Conservation (phyloP, 2,329 filamentous ascomycete genomes). For the Aspergillus sp. region DNA sequence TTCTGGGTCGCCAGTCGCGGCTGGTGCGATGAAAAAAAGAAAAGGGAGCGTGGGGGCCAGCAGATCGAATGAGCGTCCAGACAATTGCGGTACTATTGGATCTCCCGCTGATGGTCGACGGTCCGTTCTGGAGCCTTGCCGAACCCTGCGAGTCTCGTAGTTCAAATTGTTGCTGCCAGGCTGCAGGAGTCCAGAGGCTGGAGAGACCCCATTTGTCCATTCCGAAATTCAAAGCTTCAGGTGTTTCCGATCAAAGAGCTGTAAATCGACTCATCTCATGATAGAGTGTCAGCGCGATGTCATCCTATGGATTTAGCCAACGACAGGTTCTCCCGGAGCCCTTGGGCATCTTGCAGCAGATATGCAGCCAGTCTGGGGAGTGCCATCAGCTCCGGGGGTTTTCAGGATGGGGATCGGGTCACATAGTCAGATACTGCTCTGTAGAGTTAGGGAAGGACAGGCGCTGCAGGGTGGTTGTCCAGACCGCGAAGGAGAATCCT, state of each 20-base stretch:
- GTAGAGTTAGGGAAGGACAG: not conserved
- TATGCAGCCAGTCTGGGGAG: constrained; percentile 16
- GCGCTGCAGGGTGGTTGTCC: constrained; percentile 9
- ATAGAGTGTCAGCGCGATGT: not conserved
- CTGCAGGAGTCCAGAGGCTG: not conserved
- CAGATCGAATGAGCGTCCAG: constrained; percentile 10
- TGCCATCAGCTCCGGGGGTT: constrained; percentile 14
- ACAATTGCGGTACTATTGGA: constrained; percentile 16
- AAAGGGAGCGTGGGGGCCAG: constrained; percentile 13
- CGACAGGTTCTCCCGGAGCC: constrained; percentile 6
- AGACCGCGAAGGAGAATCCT: not conserved
- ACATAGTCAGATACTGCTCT: not conserved
- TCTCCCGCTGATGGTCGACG: constrained; percentile 13
- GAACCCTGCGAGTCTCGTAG: constrained; percentile 6
- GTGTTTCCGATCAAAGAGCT: not conserved
- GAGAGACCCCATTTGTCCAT: too few species aligned
- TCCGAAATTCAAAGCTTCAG: not conserved
- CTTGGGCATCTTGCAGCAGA: constrained; percentile 17
- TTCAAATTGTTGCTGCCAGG: not conserved
- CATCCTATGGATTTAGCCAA: constrained; percentile 4
- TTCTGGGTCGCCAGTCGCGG: constrained; percentile 24
- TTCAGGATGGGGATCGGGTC: not conserved
- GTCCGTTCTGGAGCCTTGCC: constrained; percentile 22
- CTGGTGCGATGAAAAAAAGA: constrained; percentile 17
- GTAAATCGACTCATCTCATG: not conserved